phyloP scores from a whole-genome alignment of 345 rosid genomes.

The Boechera stricta region DNA sequence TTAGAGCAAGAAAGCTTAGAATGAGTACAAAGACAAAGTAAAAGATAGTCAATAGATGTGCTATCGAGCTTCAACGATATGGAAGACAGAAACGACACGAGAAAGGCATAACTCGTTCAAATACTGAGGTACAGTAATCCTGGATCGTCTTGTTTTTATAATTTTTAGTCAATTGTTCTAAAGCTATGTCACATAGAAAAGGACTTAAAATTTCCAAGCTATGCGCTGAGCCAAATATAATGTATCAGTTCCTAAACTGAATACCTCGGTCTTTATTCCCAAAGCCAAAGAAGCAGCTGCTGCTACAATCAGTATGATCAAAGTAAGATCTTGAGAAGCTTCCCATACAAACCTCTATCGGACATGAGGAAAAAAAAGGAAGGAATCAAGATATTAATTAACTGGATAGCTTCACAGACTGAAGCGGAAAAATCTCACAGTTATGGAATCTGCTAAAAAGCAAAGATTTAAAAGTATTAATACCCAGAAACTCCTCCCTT shows the following conservation, averaged over 20 bases:
- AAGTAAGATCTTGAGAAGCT: conserved; percentile 88
- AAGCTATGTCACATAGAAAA: conserved; percentile 4
- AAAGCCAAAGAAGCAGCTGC: conserved; percentile 89
- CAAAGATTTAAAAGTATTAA: conserved; percentile 7
- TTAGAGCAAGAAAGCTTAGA: conserved; percentile 11
- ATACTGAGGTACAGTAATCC: neutral
- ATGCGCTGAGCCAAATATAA: neutral
- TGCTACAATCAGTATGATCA: conserved; percentile 89
- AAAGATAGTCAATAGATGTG: neutral
- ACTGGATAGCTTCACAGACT: conserved; percentile 15
- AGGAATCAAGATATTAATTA: conserved; percentile 22
- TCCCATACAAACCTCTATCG: conserved; percentile 85
- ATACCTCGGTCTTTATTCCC: conserved; percentile 97
- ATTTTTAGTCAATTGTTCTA: conserved; percentile 8
- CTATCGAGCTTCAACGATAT: conserved; percentile 18
- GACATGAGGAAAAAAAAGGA: conserved; percentile 4
- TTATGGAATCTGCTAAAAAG: conserved; percentile 22
- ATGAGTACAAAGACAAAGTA: conserved; percentile 2
- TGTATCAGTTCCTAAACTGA: conserved; percentile 32
- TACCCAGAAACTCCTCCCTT: conserved; percentile 95
- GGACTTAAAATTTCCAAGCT: neutral
- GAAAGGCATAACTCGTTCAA: conserved; percentile 15
- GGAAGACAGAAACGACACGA: conserved; percentile 17
- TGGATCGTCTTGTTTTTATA: neutral
- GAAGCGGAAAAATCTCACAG: conserved; percentile 4